Base-by-base conservation (phyloP, 2,329 filamentous ascomycete genomes). In the Hypomyces rosellus region DNA sequence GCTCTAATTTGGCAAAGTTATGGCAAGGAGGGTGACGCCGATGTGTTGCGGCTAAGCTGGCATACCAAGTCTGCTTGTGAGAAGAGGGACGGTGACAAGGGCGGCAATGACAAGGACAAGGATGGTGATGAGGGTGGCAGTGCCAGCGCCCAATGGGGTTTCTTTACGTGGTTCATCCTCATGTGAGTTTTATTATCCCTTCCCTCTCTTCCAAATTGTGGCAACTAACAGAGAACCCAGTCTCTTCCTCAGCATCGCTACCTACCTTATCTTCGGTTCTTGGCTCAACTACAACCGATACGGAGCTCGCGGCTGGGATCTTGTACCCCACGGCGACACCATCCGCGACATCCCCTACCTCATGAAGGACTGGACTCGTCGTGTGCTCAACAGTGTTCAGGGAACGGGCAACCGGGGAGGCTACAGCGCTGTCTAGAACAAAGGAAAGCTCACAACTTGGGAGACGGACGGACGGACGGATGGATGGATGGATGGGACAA, bases 271-370 rank as follows among this genome's bases (percentile, higher is more conserved):
- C 67, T 97, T 97, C 64, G 91, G 92, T 57, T 95, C 91, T 16
- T 99, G 93, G 93, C 84, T 97, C 67, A 97, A 97, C 75, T 97
- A 97, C 78, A 96, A 90, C 74, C 88, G 91, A 55, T 96, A 96
- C 69, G 92, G 92, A 44, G 91, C 92, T 47, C 81, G 92, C 41
- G 93, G 93, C 51, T 97, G 91, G 91, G 93, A 97, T 63, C 78
- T 96, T 15, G 76, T 97, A 15, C 93, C 93, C 13, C 92, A 97
- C 65, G 88, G 88, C 57, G 93, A 99, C 68, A 87, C 88, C 0
- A 86, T 97, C 60, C 85, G 92, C 56, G 93, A 99, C 63, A 72
- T 96, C 16, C 93, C 93, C 3, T 97, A 96, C 65, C 78, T 97
- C 48, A 70, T 96, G 56, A 91, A 92, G 70, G 93, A 99, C 68